Base-by-base conservation (phyloP, 23 red algal species). In the Gracilaria gracilis region DNA sequence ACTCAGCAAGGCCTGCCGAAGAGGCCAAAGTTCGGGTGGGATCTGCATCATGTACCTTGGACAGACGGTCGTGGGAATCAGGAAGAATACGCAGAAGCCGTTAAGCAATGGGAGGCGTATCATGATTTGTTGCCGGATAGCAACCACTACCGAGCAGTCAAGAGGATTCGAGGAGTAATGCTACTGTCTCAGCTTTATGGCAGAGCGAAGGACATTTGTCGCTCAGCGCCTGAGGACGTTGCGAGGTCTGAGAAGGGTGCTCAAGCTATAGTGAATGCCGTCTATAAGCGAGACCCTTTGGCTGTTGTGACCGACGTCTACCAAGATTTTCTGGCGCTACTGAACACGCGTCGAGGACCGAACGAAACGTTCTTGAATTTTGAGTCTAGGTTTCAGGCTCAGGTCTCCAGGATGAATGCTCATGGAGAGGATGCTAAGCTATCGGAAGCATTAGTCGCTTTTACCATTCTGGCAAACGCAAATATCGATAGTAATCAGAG, bases 121-220 rank as follows among this genome's bases (percentile, higher is more conserved):
- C 74, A 79, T 79, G 74, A 37, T 47, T 34, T 27, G 34, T 14
- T 79, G 25, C 74, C 74, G 54, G 74, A 37, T 0, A 40, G 24
- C 24, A 79, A 79, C 40, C 49, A 13, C 25, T 34, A 47, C n/a
- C 25, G 37, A 37, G 37, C 37, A 13, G 13, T 1, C 15, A 37
- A 25, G 34, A 37, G 14, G 0, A 79, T 44, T 47, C 74, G 37
- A 53, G 74, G 1, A 28, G 20, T 79, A 44, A 11, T 79, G 37
- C 20, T 79, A 2, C 74, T 54, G 32, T 79, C 37, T 47, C 74
- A 79, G 15, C 74, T 79, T 11, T 79, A 40, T 47, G 74, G 74
- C 54, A 9, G 74, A 79, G 74, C 74, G 25, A 25, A 28, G 14
- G 74, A 79, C 39, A 35, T 79, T 25, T 35, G 29, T 37, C 32